Conservation (phyloP, 2,329 filamentous ascomycete species). For the Hirsutella rhossiliensis region DNA sequence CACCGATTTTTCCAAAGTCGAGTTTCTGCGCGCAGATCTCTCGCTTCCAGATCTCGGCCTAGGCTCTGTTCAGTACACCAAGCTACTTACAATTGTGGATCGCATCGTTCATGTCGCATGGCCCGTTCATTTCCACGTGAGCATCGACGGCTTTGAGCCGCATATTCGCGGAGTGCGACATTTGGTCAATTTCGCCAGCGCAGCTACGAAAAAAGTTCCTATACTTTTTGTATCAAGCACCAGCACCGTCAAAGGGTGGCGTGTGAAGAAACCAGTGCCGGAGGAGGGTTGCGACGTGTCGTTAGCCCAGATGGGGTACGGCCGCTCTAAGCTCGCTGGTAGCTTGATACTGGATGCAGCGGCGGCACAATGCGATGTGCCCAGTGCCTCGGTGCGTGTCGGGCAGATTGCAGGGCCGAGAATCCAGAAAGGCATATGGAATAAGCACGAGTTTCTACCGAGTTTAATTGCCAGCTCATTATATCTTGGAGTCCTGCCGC, state of each 20-base stretch:
- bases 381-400: slow-evolving; percentile 27
- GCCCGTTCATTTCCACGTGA: slow-evolving; percentile 39
- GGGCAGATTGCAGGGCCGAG: slow-evolving; percentile 34
- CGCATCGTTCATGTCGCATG: slow-evolving; percentile 39
- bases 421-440: slow-evolving; percentile 35
- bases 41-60: slow-evolving; percentile 36
- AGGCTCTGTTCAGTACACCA: slow-evolving; percentile 16
- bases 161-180: slow-evolving; percentile 38
- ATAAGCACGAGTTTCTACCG: slow-evolving; percentile 44
- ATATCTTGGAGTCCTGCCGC: slow-evolving; percentile 33
- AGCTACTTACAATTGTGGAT: slow-evolving; percentile 26
- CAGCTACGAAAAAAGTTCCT: slow-evolving; percentile 17
- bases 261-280: slow-evolving; percentile 16
- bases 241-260: slow-evolving; percentile 23
- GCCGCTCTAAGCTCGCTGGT: slow-evolving; percentile 28
- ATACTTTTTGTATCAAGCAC: slow-evolving; percentile 33
- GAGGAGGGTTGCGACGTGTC: slow-evolving; percentile 25
- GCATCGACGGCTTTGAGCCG: slow-evolving; percentile 33
- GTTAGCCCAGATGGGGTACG: slow-evolving; percentile 23
- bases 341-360: slow-evolving; percentile 30
- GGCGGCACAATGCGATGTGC: slow-evolving; percentile 20
- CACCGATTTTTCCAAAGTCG: slow-evolving; percentile 23
- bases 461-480: slow-evolving; percentile 34
- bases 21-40: slow-evolving; percentile 37
- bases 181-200: slow-evolving; percentile 28